Conservation (phyloP, 202 grass and related monocot genomes). For the Carex sylvatica region DNA sequence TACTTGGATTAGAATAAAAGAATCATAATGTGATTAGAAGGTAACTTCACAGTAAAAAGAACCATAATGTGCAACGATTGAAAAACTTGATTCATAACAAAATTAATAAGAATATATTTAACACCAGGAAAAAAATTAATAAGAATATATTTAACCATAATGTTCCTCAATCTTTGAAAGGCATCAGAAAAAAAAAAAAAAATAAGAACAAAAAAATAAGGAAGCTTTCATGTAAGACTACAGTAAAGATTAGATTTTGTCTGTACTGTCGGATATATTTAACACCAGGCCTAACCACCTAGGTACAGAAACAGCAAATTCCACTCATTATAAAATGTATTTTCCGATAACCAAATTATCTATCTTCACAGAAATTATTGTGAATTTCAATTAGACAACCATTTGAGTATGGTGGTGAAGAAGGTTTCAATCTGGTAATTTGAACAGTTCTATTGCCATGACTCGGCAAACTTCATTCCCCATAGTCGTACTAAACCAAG, state of each 20-base stretch:
- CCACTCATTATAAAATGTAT: neutral
- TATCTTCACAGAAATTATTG: neutral
- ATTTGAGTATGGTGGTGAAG: neutral
- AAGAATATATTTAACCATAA: too few relatives aligned
- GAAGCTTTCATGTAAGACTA: neutral
- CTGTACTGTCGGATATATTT: neutral
- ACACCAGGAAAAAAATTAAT: too few relatives aligned
- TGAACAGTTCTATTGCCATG: neutral
- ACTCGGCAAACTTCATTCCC: neutral
- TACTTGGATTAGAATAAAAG: too few relatives aligned
- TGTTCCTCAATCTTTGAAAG: constrained; percentile 36
- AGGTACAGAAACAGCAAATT: neutral
- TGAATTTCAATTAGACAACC: neutral
- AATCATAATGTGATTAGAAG: too few relatives aligned
- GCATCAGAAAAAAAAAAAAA: constrained; percentile 1
- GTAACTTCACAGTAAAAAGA: too few relatives aligned
- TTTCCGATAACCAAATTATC: neutral
- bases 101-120: too few relatives aligned
- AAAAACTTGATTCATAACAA: too few relatives aligned
- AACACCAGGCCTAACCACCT: neutral
- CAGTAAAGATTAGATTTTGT: neutral
- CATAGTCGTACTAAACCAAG: neutral
- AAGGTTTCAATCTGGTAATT: constrained; percentile 4
- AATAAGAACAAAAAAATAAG: neutral
- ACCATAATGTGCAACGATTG: too few relatives aligned